Evolutionary conservation across 441 rosid species (phyloP), one percentile per base, ranked within the genome.

Genomic region (Euphorbia celastroides): DNA sequence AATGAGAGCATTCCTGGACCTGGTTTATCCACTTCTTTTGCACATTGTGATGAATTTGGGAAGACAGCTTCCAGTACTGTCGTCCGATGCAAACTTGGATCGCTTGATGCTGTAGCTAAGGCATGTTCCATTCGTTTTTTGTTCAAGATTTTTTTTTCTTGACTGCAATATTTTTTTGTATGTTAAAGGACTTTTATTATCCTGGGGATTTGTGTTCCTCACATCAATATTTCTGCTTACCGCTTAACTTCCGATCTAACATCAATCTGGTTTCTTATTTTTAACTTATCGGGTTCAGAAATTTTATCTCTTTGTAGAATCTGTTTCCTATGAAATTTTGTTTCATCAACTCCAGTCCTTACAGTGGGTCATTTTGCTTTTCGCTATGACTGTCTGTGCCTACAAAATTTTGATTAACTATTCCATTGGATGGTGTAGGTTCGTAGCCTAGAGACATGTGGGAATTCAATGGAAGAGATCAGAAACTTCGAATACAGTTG

Each of bases 401-500:
- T 17, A 34, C 34, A 3, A 32, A 31, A 44, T 62, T 38, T 62
- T 25, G 16, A 14, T 31, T 38, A 11, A 38, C 14, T 55, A 26
- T 75, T 22, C 60, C 57, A 65, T 36, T 67, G 73, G 69, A 60
- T 68, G 71, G 26, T 70, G 70, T 80, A 91, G 97, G 86, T 91
- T 75, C 96, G 87, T n/a, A 81, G 76, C 22, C 64, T 88, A 70
- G 89, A 92, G 75, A 73, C 82, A 22, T 66, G 82, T 72, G 77
- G 86, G 70, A 79, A 75, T 52, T 81, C 90, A 16, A 38, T 55
- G 32, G 87, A 87, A 72, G 86, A 85, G 34, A 81, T 82, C 60
- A 88, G 83, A 84, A 87, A 79, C 44, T 92, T 89, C 63, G 98
- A 94, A 80, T 86, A 82, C 66, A 84, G 74, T 78, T 94, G 92